These are phyloP conservation scores for Boletus rubroflammeus DNA, from an alignment of 768 basidiomycete species.

Conservation along the genomic window DNA sequence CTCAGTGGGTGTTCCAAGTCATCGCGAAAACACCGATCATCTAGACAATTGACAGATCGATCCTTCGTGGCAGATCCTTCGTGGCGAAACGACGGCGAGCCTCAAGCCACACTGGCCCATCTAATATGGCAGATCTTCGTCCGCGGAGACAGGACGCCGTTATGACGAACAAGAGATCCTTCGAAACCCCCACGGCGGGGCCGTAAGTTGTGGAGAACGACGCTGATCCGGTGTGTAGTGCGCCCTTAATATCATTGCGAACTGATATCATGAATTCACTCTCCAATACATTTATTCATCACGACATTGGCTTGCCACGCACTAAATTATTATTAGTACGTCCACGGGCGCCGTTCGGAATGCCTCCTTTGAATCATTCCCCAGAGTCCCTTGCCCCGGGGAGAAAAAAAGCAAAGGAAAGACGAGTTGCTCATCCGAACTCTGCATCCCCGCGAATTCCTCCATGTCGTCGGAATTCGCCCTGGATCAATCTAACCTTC, in stretches of 20 bases:
- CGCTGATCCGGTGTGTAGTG: not conserved
- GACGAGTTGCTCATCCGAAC: not conserved
- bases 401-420: not conserved
- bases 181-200: no score
- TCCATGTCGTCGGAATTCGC: not conserved
- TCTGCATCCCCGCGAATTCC: not conserved
- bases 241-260: not conserved
- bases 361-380: not conserved
- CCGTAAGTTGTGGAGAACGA: not conserved
- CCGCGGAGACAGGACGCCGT: not conserved
- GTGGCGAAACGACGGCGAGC: not conserved
- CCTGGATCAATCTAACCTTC: slow-evolving; percentile 15
- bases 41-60: not conserved
- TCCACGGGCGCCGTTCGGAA: not conserved
- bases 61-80: no score
- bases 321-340: not conserved
- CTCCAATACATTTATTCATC: not conserved
- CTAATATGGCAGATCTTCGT: not conserved
- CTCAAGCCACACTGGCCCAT: not conserved
- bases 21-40: not conserved
- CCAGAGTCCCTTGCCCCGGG: not conserved
- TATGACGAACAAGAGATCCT: no score
- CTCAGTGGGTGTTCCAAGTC: no score
- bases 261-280: not conserved
- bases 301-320: not conserved